Evolutionary conservation across 108 stramenopile genomes (phyloP).

Genomic region (Skeletonema tropicum): DNA sequence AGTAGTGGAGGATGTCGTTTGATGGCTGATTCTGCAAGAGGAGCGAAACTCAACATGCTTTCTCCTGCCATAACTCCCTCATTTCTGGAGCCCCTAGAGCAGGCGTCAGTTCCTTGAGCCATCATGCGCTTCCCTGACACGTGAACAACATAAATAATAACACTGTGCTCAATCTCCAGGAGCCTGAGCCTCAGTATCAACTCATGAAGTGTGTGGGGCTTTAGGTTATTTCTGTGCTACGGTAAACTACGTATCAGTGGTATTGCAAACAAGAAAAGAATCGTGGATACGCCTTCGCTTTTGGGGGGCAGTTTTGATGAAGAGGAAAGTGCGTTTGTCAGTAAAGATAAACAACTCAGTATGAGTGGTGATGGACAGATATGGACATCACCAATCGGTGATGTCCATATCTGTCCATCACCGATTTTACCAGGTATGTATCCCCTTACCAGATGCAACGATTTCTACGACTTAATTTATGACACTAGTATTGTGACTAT

Average conservation of each 20-base stretch:
- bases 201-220: too few species aligned
- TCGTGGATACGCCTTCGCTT: too few species aligned
- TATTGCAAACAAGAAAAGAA: too few species aligned
- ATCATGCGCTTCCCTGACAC: constrained; percentile 54
- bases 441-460: too few species aligned
- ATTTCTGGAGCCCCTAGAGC: constrained; percentile 36
- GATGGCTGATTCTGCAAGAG: constrained; percentile 25
- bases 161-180: constrained; percentile 18
- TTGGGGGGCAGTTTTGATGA: constrained; percentile 1
- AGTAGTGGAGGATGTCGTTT: constrained; percentile 28
- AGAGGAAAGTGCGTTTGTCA: constrained; percentile 44
- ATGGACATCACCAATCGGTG: too few species aligned
- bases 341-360: constrained; percentile 40
- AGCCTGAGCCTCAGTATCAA: constrained; percentile 29
- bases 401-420: too few species aligned
- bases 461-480: too few species aligned
- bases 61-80: constrained; percentile 30
- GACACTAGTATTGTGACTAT: too few species aligned
- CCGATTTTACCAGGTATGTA: too few species aligned
- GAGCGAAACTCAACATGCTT: constrained; percentile 25
- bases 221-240: too few species aligned
- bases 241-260: too few species aligned
- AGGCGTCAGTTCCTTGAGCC: constrained; percentile 43
- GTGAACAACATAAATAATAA: constrained; percentile 29
- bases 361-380: too few species aligned